phyloP scores from a whole-genome alignment of 2,329 filamentous ascomycete species.

The Nigrospora sphaerica region DNA sequence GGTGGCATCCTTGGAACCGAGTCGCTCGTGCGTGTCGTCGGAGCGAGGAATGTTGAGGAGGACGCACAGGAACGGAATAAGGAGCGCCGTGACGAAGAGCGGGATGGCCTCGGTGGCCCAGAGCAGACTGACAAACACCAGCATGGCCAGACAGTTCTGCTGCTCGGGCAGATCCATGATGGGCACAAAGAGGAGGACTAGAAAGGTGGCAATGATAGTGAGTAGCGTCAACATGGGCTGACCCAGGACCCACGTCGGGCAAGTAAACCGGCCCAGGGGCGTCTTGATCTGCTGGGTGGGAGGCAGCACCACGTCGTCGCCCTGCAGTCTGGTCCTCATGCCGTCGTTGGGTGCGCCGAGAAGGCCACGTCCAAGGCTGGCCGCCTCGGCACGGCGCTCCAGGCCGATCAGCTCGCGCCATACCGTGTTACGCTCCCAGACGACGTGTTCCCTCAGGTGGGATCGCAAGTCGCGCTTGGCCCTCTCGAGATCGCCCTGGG shows the following conservation, averaged over 20 bases:
- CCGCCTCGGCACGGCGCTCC: constrained; percentile 89
- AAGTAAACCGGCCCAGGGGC: constrained; percentile 68
- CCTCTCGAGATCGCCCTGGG: constrained; percentile 66
- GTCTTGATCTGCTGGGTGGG: constrained; percentile 65
- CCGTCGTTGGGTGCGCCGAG: constrained; percentile 68
- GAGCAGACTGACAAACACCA: constrained; percentile 86
- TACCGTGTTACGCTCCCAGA: constrained; percentile 98
- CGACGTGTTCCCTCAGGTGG: constrained; percentile 90
- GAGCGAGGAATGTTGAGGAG: constrained; percentile 76
- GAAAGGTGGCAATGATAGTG: constrained; percentile 64
- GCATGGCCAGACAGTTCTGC: constrained; percentile 90
- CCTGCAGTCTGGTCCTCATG: constrained; percentile 66
- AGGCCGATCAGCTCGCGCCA: constrained; percentile 99
- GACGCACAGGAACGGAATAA: constrained; percentile 90
- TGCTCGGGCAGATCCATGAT: constrained; percentile 85
- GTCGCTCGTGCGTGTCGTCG: constrained; percentile 58
- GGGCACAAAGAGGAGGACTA: constrained; percentile 64
- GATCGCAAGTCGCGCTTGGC: constrained; percentile 82
- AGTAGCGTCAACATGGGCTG: constrained; percentile 73
- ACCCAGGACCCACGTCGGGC: constrained; percentile 78
- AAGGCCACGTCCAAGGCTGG: constrained; percentile 79
- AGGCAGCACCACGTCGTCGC: constrained; percentile 64
- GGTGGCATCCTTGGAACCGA: constrained; percentile 76
- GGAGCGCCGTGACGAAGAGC: constrained; percentile 88
- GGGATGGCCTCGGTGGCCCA: constrained; percentile 99